These are phyloP conservation scores for Hyaloscypha variabilis DNA, from an alignment of 495 filamentous ascomycete species.

Conservation along the genomic window DNA sequence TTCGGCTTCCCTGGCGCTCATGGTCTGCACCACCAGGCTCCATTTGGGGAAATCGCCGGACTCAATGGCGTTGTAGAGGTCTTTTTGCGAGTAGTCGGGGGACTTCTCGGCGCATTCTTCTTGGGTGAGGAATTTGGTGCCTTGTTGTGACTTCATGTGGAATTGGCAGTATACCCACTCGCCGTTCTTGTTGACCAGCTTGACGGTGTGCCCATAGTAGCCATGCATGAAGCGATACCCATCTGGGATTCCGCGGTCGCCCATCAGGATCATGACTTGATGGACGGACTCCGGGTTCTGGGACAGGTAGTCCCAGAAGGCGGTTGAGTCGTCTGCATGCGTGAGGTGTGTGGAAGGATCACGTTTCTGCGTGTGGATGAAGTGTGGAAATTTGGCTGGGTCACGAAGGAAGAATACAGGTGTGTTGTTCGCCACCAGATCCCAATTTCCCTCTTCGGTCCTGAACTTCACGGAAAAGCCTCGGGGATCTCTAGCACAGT, in stretches of 20 bases:
- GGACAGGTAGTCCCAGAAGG: constrained; percentile 39
- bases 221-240: constrained; percentile 64
- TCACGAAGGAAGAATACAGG: constrained; percentile 57
- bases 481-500: constrained; percentile 72
- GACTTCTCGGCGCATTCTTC: constrained; percentile 53
- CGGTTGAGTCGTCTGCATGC: constrained; percentile 40
- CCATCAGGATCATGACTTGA: constrained; percentile 65
- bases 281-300: constrained; percentile 61
- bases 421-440: constrained; percentile 45
- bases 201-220: constrained; percentile 72
- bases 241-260: constrained; percentile 61
- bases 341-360: constrained; percentile 52
- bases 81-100: constrained; percentile 63
- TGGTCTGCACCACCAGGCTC: constrained; percentile 62
- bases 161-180: constrained; percentile 72
- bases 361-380: constrained; percentile 56
- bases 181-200: constrained; percentile 62
- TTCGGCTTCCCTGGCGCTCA: constrained; percentile 57
- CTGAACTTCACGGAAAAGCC: constrained; percentile 75
- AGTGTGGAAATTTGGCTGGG: constrained; percentile 54
- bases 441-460: constrained; percentile 58
- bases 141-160: constrained; percentile 63
- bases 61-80: constrained; percentile 62
- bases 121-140: constrained; percentile 59
- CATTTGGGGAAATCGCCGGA: constrained; percentile 59